phyloP scores from a whole-genome alignment of 2,329 filamentous ascomycete genomes.

The Ceratocystis papillata region DNA sequence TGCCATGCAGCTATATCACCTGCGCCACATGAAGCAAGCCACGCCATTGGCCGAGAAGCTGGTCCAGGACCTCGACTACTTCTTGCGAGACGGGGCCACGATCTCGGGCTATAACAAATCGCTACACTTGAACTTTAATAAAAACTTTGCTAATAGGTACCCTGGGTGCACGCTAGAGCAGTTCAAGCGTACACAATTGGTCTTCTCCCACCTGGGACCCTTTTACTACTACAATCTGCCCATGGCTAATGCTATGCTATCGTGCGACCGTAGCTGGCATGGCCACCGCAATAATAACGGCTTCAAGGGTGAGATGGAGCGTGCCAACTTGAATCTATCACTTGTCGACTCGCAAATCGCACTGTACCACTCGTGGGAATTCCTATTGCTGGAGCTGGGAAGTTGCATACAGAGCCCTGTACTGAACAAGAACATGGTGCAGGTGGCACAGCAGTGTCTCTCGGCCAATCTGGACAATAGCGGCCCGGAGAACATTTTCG shows the following conservation, averaged over 20 bases:
- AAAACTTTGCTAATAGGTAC: conserved; percentile 74
- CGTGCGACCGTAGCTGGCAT: conserved; percentile 67
- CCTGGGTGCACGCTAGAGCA: conserved; percentile 59
- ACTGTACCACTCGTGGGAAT: conserved; percentile 82
- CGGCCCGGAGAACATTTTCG: conserved; percentile 70
- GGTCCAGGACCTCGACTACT: conserved; percentile 66
- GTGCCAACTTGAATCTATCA: conserved; percentile 82
- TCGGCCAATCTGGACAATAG: conserved; percentile 61
- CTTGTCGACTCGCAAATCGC: conserved; percentile 84
- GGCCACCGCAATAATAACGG: conserved; percentile 55
- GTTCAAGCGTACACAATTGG: conserved; percentile 66
- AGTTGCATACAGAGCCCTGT: conserved; percentile 44
- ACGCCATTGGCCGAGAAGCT: conserved; percentile 57
- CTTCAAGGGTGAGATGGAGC: conserved; percentile 70
- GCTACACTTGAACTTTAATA: conserved; percentile 71
- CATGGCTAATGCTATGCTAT: conserved; percentile 64
- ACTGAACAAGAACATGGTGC: conserved; percentile 58
- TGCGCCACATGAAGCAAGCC: conserved; percentile 62
- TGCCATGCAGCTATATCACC: conserved; percentile 80
- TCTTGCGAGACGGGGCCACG: conserved; percentile 63
- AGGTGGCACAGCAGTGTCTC: conserved; percentile 67
- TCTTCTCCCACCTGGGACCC: conserved; percentile 54
- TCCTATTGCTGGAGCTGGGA: conserved; percentile 73
- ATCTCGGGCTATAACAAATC: conserved; percentile 80
- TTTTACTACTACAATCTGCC: conserved; percentile 77